phyloP scores from a whole-genome alignment of 306 rosid genomes.

The Vigna trinervia region DNA sequence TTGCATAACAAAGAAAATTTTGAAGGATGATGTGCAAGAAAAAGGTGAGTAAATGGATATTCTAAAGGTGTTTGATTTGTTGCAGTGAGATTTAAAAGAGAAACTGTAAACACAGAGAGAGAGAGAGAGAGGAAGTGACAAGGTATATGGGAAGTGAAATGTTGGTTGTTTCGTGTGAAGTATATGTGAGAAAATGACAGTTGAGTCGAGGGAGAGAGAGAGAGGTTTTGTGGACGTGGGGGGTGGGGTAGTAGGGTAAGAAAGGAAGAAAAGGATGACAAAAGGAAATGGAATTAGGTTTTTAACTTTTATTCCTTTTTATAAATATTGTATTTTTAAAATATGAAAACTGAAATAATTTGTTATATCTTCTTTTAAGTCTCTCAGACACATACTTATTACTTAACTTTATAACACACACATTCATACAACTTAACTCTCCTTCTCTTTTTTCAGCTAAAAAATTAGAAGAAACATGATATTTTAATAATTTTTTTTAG shows the following conservation, averaged over 20 bases:
- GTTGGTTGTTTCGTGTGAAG: slow-evolving; percentile 95
- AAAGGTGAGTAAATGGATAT: slow-evolving; percentile 38
- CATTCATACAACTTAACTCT: slow-evolving; percentile 47
- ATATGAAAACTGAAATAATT: slow-evolving; percentile 18
- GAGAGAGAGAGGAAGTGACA: slow-evolving; percentile 56
- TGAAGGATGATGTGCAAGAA: neutral
- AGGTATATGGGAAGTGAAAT: slow-evolving; percentile 89
- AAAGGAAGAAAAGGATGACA: slow-evolving; percentile 44
- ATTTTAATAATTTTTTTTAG: no score
- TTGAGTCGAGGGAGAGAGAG: slow-evolving; percentile 51
- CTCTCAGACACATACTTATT: slow-evolving; percentile 37
- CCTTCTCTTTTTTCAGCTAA: slow-evolving; percentile 36
- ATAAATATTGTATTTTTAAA: slow-evolving; percentile 33
- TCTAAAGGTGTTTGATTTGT: slow-evolving; percentile 54
- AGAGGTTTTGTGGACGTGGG: slow-evolving; percentile 67
- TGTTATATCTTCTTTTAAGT: neutral
- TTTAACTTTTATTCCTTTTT: slow-evolving; percentile 42
- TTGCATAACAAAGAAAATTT: neutral
- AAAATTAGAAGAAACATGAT: neutral
- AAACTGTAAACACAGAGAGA: slow-evolving; percentile 42
- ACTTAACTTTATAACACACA: slow-evolving; percentile 41
- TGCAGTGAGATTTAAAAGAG: slow-evolving; percentile 71
- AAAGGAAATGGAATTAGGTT: slow-evolving; percentile 37
- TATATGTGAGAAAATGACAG: slow-evolving; percentile 98
- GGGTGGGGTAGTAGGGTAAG: slow-evolving; percentile 55